Conservation (phyloP, 2,329 filamentous ascomycete species). For the Aspergillus neotritici region DNA sequence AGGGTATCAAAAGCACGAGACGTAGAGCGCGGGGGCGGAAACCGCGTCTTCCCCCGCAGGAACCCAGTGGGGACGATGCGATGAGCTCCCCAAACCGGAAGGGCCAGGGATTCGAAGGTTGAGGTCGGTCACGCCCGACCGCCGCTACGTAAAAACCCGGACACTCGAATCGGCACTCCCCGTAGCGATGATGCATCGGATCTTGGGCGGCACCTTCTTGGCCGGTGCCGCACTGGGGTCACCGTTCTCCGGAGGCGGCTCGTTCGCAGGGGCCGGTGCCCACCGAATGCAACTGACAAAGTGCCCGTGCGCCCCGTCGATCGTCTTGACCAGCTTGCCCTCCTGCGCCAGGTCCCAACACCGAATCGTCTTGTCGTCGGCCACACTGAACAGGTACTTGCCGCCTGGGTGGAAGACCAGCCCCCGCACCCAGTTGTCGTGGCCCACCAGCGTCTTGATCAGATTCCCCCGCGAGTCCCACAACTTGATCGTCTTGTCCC, state of each 20-base stretch:
- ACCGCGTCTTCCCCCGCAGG: no score
- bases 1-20: no score
- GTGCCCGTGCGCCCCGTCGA: conserved; percentile 71
- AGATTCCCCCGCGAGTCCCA: conserved; percentile 83
- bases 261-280: conserved; percentile 60
- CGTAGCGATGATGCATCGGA: conserved; percentile 80
- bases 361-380: conserved; percentile 84
- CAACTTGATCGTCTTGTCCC: conserved; percentile 85
- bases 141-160: no score
- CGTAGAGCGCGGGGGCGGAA: no score
- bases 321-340: conserved; percentile 77
- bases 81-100: no score
- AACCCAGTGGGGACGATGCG: no score
- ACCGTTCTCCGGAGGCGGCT: conserved; percentile 11
- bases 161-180: conserved; percentile 64
- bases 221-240: conserved; percentile 11
- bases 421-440: conserved; percentile 90
- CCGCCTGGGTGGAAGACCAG: conserved; percentile 87
- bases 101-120: no score
- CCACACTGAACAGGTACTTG: conserved; percentile 78
- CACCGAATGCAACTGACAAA: conserved; percentile 84
- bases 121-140: no score
- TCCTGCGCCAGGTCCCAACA: conserved; percentile 94
- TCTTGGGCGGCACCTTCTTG: conserved; percentile 45
- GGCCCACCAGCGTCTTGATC: conserved; percentile 76